Percentiles rank a stretch among this genome's conserved stretches.
Conservation (phyloP, 1,284 basidiomycete species). For the Cystobasidium slooffiae region DNA sequence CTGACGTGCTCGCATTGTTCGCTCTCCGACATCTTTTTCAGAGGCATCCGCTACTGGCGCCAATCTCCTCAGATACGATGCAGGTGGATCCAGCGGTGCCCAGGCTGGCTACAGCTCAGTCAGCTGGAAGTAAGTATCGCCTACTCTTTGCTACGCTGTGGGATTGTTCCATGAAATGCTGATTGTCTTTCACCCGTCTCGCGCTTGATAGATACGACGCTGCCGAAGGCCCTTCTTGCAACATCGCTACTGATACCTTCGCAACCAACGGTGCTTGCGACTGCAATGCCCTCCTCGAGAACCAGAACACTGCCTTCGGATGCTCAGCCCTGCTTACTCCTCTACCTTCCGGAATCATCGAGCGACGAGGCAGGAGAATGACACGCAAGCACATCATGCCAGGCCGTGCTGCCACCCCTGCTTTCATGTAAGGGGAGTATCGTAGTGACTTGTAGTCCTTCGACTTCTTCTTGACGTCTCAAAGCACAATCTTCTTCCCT, state of each 20-base stretch:
- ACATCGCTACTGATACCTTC: not conserved
- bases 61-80: not conserved
- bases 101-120: not conserved
- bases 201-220: not conserved
- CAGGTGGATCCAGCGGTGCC: not conserved
- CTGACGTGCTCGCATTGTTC: not conserved
- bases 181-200: not conserved
- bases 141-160: too few relatives aligned
- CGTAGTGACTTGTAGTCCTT: too few relatives aligned
- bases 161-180: not conserved
- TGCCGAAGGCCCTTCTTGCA: not conserved
- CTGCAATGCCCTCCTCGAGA: not conserved
- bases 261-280: not conserved
- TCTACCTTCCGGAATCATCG: not conserved
- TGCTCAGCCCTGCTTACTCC: not conserved
- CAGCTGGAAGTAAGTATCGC: conserved; percentile 1
- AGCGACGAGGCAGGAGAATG: conserved; percentile 1
- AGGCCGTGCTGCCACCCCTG: conserved; percentile 2
- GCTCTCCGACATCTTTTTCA: not conserved
- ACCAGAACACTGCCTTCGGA: not conserved
- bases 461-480: too few relatives aligned
- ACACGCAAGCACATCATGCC: conserved; percentile 9
- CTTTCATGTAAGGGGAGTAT: not conserved
- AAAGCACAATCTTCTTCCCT: too few relatives aligned
- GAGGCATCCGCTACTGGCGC: not conserved